Base-by-base conservation (phyloP, 345 rosid genomes). In the Durio zibethinus region DNA sequence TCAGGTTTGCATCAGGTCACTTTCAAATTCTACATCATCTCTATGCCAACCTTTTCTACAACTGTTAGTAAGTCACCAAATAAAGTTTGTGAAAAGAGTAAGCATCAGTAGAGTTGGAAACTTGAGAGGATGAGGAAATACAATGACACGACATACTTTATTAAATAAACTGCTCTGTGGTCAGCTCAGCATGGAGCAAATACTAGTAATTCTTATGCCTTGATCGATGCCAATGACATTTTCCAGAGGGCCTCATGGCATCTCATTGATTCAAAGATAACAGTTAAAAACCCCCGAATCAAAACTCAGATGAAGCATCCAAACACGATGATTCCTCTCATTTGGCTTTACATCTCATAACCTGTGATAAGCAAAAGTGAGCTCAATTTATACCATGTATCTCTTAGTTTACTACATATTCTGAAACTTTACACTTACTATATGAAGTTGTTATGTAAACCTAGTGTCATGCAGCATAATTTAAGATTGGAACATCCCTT, bases 231-330 rank as follows among this genome's bases (percentile, higher is more conserved):
- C 71, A 64, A 36, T 40, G 12, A 27, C 36, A 14, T 60, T 60
- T 29, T 54, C 60, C 60, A 54, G 14, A 20, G 7, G 57, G 6
- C 11, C 25, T 64, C 25, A 20, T 18, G 47, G 9, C 27, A 64
- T 62, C n/a, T n/a, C n/a, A n/a, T n/a, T n/a, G n/a, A n/a, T 65
- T 68, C 36, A 14, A 25, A 12, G 45, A 6, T 11, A 68, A 45
- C 42, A 29, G 38, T 69, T 23, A 20, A 25, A 21, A 43, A 43
- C 16, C 53, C 15, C 10, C 33, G 43, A 67, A 68, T 68, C 20
- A 25, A n/a, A 70, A 47, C 59, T 48, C 74, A 16, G 59, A 70
- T 47, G 74, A 70, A 47, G 59, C 59, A 8, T 48, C 27, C n/a
- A 8, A 45, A 4, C 73, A 25, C 36, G 7, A 8, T 20, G 31